Evolutionary conservation across 1,284 basidiomycete genomes (phyloP).

Genomic region (Somion occarium): DNA sequence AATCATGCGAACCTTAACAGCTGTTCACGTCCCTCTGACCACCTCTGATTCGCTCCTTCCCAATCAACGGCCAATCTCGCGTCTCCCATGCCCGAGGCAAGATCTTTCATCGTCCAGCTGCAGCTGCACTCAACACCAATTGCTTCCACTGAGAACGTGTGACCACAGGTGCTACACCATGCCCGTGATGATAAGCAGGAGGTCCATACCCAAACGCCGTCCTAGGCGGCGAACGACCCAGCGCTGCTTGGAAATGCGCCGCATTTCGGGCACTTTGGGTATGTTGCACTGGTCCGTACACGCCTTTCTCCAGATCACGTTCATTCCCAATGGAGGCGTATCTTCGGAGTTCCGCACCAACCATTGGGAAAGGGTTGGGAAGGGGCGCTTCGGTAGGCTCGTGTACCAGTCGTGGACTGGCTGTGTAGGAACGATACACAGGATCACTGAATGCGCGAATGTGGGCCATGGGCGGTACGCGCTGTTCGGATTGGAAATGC

Average conservation of each 20-base stretch:
- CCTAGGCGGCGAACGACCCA: slow-evolving; percentile 13
- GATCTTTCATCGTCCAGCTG: neutral
- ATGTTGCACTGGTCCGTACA: neutral
- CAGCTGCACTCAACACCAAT: slow-evolving; percentile 18
- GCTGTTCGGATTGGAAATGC: neutral
- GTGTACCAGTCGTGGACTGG: slow-evolving; percentile 12
- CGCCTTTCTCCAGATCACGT: slow-evolving; percentile 7
- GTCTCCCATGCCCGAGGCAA: no score
- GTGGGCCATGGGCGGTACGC: slow-evolving; percentile 13
- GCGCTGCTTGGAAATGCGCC: slow-evolving; percentile 13
- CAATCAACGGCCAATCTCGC: no score
- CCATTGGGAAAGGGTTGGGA: slow-evolving; percentile 19
- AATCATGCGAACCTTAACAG: neutral
- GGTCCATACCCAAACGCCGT: slow-evolving; percentile 7
- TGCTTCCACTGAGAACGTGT: slow-evolving; percentile 16
- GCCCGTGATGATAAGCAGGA: neutral
- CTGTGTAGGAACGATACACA: slow-evolving; percentile 16
- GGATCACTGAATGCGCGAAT: slow-evolving; percentile 15
- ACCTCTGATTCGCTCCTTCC: no score
- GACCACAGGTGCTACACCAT: neutral
- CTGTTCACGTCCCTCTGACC: no score
- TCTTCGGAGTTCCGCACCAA: slow-evolving; percentile 16
- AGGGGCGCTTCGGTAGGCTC: slow-evolving; percentile 9
- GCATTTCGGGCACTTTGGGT: slow-evolving; percentile 4
- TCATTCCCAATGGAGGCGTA: slow-evolving; percentile 18